Base-by-base conservation (phyloP, 805 yeast genomes). In the Isabelozyma heimii region DNA sequence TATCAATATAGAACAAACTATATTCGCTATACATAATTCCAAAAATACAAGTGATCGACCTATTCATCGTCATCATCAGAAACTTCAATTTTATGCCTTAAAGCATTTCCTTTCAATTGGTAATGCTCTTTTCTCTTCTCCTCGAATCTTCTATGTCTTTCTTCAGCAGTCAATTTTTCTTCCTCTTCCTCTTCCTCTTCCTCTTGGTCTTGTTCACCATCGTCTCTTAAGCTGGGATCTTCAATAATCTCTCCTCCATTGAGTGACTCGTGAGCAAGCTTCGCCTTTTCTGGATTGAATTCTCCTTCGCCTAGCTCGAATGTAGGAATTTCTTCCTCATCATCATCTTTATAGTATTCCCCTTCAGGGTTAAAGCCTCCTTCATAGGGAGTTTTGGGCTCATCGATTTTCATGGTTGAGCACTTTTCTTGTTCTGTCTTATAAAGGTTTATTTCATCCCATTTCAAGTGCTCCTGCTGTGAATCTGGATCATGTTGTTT, bases 311-410 rank as follows among this genome's bases (percentile, higher is more conserved):
- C 89, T 44, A 84, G 67, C 8, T 77, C 65, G 55, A 85, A 82
- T 40, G 70, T 75, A 10, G 82, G 81, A 40, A 82, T 67, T 27
- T 63, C 80, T 3, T 78, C 81, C 35, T 85, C 91, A 42, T 83
- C 83, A 58, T 87, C 92, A 5, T 79, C 81, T 46, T 78, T 76
- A 57, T 90, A 89, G 61, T 87, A 87, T 58, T 91, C 96, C 30
- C 89, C 89, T 46, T 80, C 75, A 0, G 94, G 91, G 59, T 87
- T 84, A 26, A 89, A 86, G 0, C 96, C 95, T 9, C 94, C 95
- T 62, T 89, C 95, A 60, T 87, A 91, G 5, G 97, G 97, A 0
- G 97, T 91, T 73, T 91, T 91, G 17, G 97, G 97, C 65, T 91
- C 97, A 61, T 89, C 96, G 41, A 91, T 89, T 58, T 84, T 84